These are phyloP conservation scores for Aureobasidium lini DNA, from an alignment of 2,329 filamentous ascomycete genomes.

Conservation along the genomic window DNA sequence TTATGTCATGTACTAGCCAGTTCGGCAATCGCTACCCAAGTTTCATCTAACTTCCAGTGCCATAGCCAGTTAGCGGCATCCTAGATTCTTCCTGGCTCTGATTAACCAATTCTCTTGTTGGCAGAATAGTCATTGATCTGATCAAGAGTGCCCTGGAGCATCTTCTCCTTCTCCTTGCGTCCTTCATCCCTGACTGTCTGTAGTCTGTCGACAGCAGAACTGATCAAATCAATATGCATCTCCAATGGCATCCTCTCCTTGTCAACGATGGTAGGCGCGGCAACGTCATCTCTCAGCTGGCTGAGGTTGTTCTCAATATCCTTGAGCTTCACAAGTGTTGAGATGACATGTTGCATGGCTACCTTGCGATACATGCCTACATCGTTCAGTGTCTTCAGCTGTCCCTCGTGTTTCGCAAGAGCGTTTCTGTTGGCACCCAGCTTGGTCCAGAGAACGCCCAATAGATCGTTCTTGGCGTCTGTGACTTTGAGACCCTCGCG, in stretches of 20 bases:
- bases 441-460: slow-evolving; percentile 65
- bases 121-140: neutral
- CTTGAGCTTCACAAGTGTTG: slow-evolving; percentile 64
- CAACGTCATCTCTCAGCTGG: slow-evolving; percentile 64
- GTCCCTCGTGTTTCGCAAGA: slow-evolving; percentile 53
- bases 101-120: slow-evolving; percentile 2
- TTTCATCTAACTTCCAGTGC: too few species aligned
- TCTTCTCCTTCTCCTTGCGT: slow-evolving; percentile 21
- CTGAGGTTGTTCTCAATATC: slow-evolving; percentile 64
- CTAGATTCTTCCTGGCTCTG: too few species aligned
- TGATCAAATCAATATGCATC: slow-evolving; percentile 69
- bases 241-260: slow-evolving; percentile 52
- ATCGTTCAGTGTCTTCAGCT: slow-evolving; percentile 56
- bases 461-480: slow-evolving; percentile 55
- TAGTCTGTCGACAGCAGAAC: slow-evolving; percentile 63
- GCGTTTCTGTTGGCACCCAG: slow-evolving; percentile 61
- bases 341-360: slow-evolving; percentile 61
- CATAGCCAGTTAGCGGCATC: too few species aligned
- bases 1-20: too few species aligned
- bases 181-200: slow-evolving; percentile 53
- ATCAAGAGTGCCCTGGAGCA: slow-evolving; percentile 11
- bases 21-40: too few species aligned
- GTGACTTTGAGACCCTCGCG: slow-evolving; percentile 55
- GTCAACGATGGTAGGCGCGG: slow-evolving; percentile 53
- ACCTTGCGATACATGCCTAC: slow-evolving; percentile 59